Evolutionary conservation across 1,139 yeast species (phyloP).

Genomic region (Taphrina deformans): DNA sequence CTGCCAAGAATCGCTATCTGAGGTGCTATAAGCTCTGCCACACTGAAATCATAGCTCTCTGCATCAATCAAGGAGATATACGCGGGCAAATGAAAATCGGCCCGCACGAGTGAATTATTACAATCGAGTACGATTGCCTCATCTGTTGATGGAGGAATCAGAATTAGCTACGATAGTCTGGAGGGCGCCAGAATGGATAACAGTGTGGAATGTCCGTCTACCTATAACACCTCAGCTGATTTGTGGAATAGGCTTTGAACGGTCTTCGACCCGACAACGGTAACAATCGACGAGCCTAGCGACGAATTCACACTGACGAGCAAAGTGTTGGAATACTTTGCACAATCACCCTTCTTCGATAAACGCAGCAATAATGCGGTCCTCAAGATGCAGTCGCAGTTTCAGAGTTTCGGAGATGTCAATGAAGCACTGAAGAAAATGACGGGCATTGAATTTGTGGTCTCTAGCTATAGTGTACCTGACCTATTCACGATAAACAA

Average conservation of each 20-base stretch:
- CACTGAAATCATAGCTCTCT: too few species aligned
- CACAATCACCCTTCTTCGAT: constrained; percentile 93
- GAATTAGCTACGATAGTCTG: constrained; percentile 23
- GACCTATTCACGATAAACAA: constrained; percentile 89
- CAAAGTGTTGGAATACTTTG: constrained; percentile 72
- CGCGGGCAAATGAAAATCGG: too few species aligned
- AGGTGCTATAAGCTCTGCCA: too few species aligned
- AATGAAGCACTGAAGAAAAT: constrained; percentile 64
- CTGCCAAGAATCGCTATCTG: too few species aligned
- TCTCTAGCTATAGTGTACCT: constrained; percentile 76
- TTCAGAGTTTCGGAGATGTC: constrained; percentile 58
- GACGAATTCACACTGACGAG: not conserved
- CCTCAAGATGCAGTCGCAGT: constrained; percentile 91
- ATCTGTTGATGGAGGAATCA: not conserved
- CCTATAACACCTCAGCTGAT: not conserved
- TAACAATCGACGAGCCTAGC: not conserved
- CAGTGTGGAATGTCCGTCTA: not conserved
- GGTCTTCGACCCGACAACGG: constrained; percentile 27
- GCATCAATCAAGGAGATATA: too few species aligned
- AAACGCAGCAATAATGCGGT: constrained; percentile 92
- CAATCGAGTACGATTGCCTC: too few species aligned
- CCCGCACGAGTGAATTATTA: too few species aligned
- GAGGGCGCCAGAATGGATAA: constrained; percentile 33
- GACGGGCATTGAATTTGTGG: constrained; percentile 81
- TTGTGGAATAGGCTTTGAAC: constrained; percentile 4